Conservation (phyloP, 2,329 filamentous ascomycete species). For the Trichoderma koningii region DNA sequence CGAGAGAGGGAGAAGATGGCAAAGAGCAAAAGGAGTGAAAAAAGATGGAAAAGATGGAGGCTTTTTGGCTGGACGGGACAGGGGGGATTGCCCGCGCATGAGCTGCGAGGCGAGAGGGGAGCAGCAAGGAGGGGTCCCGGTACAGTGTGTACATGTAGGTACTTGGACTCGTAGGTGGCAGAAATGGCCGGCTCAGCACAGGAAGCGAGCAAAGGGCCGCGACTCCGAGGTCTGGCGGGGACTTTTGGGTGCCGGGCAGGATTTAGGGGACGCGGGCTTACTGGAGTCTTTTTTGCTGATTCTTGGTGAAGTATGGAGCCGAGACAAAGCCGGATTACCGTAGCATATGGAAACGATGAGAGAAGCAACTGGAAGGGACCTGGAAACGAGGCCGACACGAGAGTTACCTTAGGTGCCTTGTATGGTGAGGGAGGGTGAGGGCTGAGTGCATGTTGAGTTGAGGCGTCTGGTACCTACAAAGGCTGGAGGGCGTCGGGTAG, state of each 20-base stretch:
- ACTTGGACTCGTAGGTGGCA: neutral
- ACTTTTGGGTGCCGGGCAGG: neutral
- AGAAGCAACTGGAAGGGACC: neutral
- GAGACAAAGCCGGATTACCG: no score
- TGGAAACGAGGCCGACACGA: neutral
- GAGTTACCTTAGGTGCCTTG: neutral
- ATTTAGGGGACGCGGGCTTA: conserved; percentile 3
- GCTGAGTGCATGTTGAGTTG: neutral
- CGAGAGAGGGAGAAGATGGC: neutral
- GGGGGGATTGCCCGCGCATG: neutral
- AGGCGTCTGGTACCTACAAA: no score
- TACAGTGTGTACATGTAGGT: neutral
- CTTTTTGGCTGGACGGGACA: conserved; percentile 2
- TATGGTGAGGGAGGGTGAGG: conserved; percentile 3
- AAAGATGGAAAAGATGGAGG: conserved; percentile 7
- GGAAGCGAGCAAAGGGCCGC: conserved; percentile 18
- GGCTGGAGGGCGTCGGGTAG: neutral
- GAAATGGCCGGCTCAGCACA: conserved; percentile 7
- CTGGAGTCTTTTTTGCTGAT: neutral
- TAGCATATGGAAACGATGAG: no score
- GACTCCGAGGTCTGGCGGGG: conserved; percentile 20
- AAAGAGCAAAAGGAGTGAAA: neutral
- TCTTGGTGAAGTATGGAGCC: no score
- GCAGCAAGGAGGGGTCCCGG: conserved; percentile 21
- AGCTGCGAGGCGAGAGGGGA: conserved; percentile 15